These are phyloP conservation scores for Sanguinoderma infundibulare DNA, from an alignment of 1,284 basidiomycete species.

Conservation along the genomic window DNA sequence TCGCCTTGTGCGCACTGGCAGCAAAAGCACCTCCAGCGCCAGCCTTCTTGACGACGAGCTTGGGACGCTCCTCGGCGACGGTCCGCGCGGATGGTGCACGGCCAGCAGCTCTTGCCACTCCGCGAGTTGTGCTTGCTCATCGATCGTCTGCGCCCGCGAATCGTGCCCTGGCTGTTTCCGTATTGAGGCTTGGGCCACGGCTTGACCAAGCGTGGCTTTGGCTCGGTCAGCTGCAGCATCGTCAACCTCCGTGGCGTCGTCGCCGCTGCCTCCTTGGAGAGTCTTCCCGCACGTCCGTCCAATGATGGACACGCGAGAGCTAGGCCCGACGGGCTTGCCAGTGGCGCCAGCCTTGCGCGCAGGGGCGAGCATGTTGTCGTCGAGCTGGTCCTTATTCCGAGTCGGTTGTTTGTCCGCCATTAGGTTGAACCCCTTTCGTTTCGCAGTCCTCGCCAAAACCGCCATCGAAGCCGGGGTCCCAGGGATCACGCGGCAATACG, in stretches of 20 bases:
- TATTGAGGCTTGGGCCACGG: slow-evolving; percentile 18
- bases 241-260: slow-evolving; percentile 4
- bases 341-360: slow-evolving; percentile 13
- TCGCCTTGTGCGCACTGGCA: no score
- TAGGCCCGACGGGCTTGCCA: slow-evolving; percentile 2
- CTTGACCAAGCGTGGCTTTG: slow-evolving; percentile 11
- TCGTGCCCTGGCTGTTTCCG: slow-evolving; percentile 14
- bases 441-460: slow-evolving; percentile 57
- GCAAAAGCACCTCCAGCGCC: background rate
- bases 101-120: background rate
- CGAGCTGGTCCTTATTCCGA: slow-evolving; percentile 46
- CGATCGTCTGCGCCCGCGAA: slow-evolving; percentile 16
- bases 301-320: slow-evolving; percentile 14
- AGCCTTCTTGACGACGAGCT: slow-evolving; percentile 13
- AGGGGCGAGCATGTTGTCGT: slow-evolving; percentile 35
- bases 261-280: slow-evolving; percentile 1
- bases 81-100: slow-evolving; percentile 13
- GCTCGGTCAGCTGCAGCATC: slow-evolving; percentile 16
- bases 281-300: slow-evolving; percentile 13
- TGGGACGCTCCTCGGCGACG: slow-evolving; percentile 14
- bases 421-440: slow-evolving; percentile 34
- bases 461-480: slow-evolving; percentile 59
- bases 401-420: slow-evolving; percentile 25
- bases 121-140: background rate
- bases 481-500: no score